phyloP scores from a whole-genome alignment of 345 rosid genomes.

The Eucalyptus viminalis region DNA sequence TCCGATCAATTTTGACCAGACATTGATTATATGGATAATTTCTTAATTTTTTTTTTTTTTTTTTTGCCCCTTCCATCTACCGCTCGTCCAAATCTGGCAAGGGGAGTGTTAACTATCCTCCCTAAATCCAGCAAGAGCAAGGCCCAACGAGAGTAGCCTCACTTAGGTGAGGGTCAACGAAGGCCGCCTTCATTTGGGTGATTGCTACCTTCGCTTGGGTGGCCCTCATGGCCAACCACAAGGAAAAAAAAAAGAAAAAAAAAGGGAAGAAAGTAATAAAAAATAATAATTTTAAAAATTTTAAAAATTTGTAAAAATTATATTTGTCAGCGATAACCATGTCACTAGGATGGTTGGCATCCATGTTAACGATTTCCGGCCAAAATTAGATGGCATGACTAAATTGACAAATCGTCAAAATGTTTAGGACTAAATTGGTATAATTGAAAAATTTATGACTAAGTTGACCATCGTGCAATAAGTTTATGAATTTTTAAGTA shows the following conservation, averaged over 20 bases:
- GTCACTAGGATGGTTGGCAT: not conserved
- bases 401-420: not conserved
- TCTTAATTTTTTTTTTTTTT: no score
- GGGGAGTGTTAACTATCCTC: not conserved
- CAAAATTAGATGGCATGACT: no score
- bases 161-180: not conserved
- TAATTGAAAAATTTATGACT: not conserved
- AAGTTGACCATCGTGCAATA: no score
- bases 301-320: not conserved
- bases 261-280: no score
- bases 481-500: not conserved
- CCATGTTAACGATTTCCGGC: no score
- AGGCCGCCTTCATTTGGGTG: not conserved
- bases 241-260: no score
- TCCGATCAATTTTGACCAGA: no score
- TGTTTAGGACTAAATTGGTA: not conserved
- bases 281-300: no score
- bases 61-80: rapidly evolving
- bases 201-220: not conserved
- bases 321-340: rapidly evolving
- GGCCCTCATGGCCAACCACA: not conserved
- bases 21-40: no score
- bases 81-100: not conserved
- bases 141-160: not conserved
- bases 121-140: not conserved